A percentile compares a stretch with the other conserved stretches of the same genome.
Evolutionary conservation across 306 rosid species (phyloP).

Genomic region (Medicago ruthenica): DNA sequence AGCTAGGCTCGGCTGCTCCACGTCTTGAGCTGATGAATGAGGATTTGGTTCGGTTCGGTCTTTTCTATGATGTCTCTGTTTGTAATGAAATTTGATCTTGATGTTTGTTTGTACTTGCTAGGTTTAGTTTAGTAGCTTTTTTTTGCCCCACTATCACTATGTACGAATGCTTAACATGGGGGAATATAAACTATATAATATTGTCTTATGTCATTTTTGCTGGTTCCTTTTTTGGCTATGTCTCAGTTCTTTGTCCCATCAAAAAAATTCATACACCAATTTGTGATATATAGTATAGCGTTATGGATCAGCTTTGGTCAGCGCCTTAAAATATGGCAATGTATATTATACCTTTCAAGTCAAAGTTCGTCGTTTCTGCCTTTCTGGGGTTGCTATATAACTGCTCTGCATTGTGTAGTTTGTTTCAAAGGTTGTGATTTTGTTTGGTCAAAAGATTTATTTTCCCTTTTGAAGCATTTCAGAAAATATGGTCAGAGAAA

Average conservation of each 20-base stretch:
- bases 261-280: not conserved
- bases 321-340: slow-evolving; percentile 27
- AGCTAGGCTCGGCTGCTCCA: not conserved
- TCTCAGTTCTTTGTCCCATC: not conserved
- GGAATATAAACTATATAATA: slow-evolving; percentile 7
- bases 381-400: not conserved
- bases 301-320: slow-evolving; percentile 14
- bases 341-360: not conserved
- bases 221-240: slow-evolving; percentile 22
- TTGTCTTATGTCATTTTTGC: slow-evolving; percentile 25
- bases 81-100: not conserved
- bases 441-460: slow-evolving; percentile 10
- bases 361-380: not conserved
- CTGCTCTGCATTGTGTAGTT: not conserved
- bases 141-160: not conserved
- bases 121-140: not conserved
- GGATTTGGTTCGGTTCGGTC: not conserved
- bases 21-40: not conserved
- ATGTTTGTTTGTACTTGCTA: not conserved
- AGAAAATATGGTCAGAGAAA: not conserved
- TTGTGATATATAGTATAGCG: slow-evolving; percentile 2
- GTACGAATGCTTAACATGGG: not conserved
- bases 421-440: not conserved
- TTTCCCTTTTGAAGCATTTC: slow-evolving; percentile 37
- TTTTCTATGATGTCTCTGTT: not conserved